Conservation (phyloP, 768 basidiomycete species). For the Filobasidium floriforme region DNA sequence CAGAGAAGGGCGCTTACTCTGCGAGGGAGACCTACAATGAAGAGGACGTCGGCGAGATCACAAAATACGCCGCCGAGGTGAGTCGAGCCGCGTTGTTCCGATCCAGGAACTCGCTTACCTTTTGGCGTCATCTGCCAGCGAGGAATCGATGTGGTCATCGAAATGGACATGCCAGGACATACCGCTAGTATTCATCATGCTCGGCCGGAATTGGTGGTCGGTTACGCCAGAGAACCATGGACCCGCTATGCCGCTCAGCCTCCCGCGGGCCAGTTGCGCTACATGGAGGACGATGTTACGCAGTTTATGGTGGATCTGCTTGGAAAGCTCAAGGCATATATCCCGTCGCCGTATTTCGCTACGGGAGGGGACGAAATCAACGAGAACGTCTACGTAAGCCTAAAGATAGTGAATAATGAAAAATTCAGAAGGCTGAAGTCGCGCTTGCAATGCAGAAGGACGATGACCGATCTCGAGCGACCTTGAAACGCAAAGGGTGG, state of each 20-base stretch:
- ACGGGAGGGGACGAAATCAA: constrained; percentile 82
- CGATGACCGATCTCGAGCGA: constrained; percentile 56
- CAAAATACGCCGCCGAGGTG: constrained; percentile 64
- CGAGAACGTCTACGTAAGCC: constrained; percentile 53
- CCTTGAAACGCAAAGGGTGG: constrained; percentile 51
- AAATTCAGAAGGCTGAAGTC: neutral
- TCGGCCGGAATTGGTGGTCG: constrained; percentile 69
- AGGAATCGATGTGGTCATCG: constrained; percentile 66
- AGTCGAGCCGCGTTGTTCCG: constrained; percentile 29
- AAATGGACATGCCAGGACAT: constrained; percentile 80
- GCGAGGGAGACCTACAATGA: constrained; percentile 52
- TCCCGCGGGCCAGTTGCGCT: constrained; percentile 72
- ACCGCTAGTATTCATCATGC: constrained; percentile 59
- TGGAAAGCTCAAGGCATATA: constrained; percentile 47
- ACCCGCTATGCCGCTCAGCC: constrained; percentile 50
- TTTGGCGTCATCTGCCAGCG: constrained; percentile 36
- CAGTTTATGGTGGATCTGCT: constrained; percentile 58
- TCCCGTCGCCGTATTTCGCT: constrained; percentile 60
- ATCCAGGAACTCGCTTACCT: constrained; percentile 20
- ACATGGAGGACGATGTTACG: constrained; percentile 55
- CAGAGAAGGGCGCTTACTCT: constrained; percentile 58
- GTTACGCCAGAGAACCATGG: constrained; percentile 49
- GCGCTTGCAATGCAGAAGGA: constrained; percentile 33
- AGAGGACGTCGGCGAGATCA: constrained; percentile 55
- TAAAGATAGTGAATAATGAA: neutral